A percentile compares a stretch with the other conserved stretches of the same genome.
Evolutionary conservation across 2,329 filamentous ascomycete species (phyloP).

Genomic region (Exophiala sideris): DNA sequence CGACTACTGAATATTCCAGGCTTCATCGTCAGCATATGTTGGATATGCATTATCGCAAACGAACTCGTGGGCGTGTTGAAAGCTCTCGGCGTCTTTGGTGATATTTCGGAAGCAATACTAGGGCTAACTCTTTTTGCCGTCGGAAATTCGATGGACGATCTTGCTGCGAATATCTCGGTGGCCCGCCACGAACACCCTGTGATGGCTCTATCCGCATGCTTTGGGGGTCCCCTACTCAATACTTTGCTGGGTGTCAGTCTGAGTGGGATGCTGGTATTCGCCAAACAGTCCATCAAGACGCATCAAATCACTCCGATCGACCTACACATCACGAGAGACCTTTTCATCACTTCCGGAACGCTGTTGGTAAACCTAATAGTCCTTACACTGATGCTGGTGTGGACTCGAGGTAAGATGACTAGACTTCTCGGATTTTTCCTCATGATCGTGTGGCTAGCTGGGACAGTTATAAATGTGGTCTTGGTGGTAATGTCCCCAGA

Average conservation of each 20-base stretch:
- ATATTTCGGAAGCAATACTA: slow-evolving; percentile 70
- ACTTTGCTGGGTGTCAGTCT: slow-evolving; percentile 61
- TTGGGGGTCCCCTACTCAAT: slow-evolving; percentile 94
- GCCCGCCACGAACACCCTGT: slow-evolving; percentile 89
- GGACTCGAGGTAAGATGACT: too few species aligned
- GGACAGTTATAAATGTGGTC: too few species aligned
- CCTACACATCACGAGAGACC: too few species aligned
- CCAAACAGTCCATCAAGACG: too few species aligned
- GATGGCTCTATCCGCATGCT: slow-evolving; percentile 90
- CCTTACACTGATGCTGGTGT: too few species aligned
- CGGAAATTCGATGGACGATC: slow-evolving; percentile 87
- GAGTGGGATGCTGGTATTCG: not conserved
- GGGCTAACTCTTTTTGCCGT: slow-evolving; percentile 94
- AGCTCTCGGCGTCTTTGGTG: not conserved
- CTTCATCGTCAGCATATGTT: not conserved
- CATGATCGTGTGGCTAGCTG: too few species aligned
- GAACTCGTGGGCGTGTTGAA: not conserved
- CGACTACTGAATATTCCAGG: not conserved
- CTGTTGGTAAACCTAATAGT: too few species aligned
- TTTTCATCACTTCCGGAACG: too few species aligned
- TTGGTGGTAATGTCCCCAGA: too few species aligned
- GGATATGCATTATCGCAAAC: not conserved
- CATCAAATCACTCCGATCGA: too few species aligned
- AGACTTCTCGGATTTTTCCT: too few species aligned
- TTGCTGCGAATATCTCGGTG: slow-evolving; percentile 90